Evolutionary conservation across 805 yeast genomes (phyloP), one percentile per base, ranked within the genome.

Genomic region (Kluyveromyces dobzhanskii): DNA sequence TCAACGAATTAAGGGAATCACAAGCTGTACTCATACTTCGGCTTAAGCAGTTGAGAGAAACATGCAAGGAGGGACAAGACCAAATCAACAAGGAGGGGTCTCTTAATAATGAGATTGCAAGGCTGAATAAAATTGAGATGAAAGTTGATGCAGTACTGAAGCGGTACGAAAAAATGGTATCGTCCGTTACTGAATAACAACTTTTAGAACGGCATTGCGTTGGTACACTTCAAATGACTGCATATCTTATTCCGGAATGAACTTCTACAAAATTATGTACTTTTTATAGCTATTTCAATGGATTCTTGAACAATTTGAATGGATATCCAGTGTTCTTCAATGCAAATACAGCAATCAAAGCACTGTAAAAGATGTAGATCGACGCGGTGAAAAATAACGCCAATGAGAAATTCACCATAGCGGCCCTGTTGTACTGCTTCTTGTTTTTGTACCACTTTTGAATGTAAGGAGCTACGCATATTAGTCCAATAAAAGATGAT

Each of bases 241-340:
- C 8, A 6, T 21, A 21, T 6, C 8, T 9, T 21, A 6, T 6
- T 21, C 9, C 9, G 6, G 24, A n/a, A n/a, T n/a, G n/a, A n/a
- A n/a, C n/a, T n/a, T n/a, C n/a, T n/a, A n/a, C n/a, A 21, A 21
- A 21, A 21, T 6, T 21, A 21, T 21, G 24, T 21, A 21, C 24
- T 6, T 21, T 6, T 21, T 21, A 9, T 9, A 28, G 13, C 18
- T 37, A 48, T 33, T 35, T 40, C 27, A 47, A 48, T 5, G 51
- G 41, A 16, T 68, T 45, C 35, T 61, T 60, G 41, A 75, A 54
- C 48, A 90, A 65, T 47, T 64, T 67, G 65, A 69, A 83, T 30
- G 97, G 97, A 60, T 85, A 92, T 1, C 85, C 82, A 4, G 71
- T 60, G 46, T 77, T 76, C 67, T 92, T 92, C 53, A 73, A 53